Evolutionary conservation across 1,284 basidiomycete genomes (phyloP).

Genomic region (Apiotrichum mycotoxinovorans): DNA sequence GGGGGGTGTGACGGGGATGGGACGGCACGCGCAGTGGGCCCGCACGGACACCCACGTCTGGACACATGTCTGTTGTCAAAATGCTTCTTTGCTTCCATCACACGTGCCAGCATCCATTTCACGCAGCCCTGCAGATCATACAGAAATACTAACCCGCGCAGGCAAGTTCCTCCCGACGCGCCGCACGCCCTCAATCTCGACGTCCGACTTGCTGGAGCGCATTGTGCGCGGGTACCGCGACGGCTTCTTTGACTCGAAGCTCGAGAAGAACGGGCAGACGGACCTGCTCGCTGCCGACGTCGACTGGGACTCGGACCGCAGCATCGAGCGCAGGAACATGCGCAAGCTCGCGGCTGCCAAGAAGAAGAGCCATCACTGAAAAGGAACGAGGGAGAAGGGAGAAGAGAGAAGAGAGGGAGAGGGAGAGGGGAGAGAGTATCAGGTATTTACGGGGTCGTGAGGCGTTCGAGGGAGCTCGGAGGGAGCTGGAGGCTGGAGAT

Average conservation of each 20-base stretch:
- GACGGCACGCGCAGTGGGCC: too few relatives aligned
- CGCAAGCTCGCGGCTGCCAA: slow-evolving; percentile 12
- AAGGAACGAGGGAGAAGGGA: not conserved
- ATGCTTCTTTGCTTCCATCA: too few relatives aligned
- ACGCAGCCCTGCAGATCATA: too few relatives aligned
- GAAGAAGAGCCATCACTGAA: slow-evolving; percentile 4
- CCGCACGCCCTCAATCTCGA: slow-evolving; percentile 90
- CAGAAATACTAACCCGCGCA: slow-evolving; percentile 41
- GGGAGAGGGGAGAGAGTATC: not conserved
- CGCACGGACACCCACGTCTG: too few relatives aligned
- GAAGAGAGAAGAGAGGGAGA: not conserved
- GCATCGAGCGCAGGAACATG: slow-evolving; percentile 17
- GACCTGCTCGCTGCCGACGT: slow-evolving; percentile 50
- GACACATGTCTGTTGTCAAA: too few relatives aligned
- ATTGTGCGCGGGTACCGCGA: slow-evolving; percentile 78
- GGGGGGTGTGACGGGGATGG: not conserved
- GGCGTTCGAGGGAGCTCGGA: not conserved
- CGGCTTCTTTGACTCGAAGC: slow-evolving; percentile 81
- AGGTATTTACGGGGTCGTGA: too few relatives aligned
- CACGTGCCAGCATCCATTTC: too few relatives aligned
- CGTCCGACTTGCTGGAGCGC: slow-evolving; percentile 84
- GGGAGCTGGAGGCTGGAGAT: too few relatives aligned
- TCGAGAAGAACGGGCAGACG: slow-evolving; percentile 60
- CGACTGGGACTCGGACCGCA: slow-evolving; percentile 47
- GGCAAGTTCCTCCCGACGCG: slow-evolving; percentile 94